These are phyloP conservation scores for Diaporthe vexans DNA, from an alignment of 2,329 filamentous ascomycete species.

Conservation along the genomic window DNA sequence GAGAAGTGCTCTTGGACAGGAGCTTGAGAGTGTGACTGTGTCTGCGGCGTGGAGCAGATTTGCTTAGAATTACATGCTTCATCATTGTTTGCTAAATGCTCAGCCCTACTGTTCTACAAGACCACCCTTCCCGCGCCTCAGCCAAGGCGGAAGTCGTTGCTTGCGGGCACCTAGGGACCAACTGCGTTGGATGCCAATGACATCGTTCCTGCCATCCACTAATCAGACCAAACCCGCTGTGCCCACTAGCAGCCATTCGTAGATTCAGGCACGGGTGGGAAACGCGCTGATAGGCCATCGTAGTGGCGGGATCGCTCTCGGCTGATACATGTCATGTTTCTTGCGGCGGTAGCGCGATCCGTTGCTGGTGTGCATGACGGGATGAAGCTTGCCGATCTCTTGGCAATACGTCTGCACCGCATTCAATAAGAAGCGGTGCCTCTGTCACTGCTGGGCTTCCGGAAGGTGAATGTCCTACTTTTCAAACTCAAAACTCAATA, in stretches of 20 bases:
- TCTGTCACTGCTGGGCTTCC: no score
- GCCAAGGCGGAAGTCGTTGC: constrained; percentile 21
- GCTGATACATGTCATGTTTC: constrained; percentile 31
- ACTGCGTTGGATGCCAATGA: constrained; percentile 3
- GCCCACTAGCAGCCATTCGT: neutral
- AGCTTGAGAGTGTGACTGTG: no score
- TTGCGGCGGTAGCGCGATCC: constrained; percentile 27
- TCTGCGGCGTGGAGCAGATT: neutral
- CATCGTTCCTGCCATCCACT: constrained; percentile 1
- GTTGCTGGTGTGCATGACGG: constrained; percentile 20
- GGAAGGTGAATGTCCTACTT: rapidly evolving
- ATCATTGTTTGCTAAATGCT: neutral
- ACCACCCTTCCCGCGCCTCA: neutral
- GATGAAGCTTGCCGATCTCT: constrained; percentile 27
- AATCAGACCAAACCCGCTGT: constrained; percentile 23
- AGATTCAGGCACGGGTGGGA: neutral
- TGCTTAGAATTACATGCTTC: neutral
- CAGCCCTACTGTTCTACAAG: neutral
- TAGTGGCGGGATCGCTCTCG: constrained; percentile 6
- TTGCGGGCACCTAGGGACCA: neutral
- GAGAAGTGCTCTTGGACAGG: no score
- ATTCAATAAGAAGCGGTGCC: neutral
- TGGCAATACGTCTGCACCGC: neutral
- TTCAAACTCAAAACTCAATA: neutral
- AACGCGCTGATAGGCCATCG: constrained; percentile 4